phyloP scores from a whole-genome alignment of 164 flowering plant genomes.

The Nelumbo lutea region DNA sequence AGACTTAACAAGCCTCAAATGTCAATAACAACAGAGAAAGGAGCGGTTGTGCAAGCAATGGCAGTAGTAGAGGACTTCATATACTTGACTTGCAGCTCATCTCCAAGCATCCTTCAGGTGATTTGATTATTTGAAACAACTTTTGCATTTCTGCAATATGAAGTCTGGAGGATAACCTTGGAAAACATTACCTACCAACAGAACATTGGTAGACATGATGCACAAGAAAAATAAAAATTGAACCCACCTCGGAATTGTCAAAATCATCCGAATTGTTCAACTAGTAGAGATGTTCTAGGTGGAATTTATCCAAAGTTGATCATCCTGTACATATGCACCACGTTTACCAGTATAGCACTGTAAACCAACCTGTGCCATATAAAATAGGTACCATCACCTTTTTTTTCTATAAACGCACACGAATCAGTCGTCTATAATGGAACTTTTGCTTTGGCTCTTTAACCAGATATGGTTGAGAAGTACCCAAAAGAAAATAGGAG shows the following conservation, averaged over 20 bases:
- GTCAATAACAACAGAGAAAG: slow-evolving; percentile 34
- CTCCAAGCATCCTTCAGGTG: slow-evolving; percentile 59
- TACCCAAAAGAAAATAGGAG: slow-evolving; percentile 57
- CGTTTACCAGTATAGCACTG: too few species aligned
- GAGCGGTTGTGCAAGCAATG: slow-evolving; percentile 43
- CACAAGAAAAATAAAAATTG: neutral
- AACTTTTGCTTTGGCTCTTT: neutral
- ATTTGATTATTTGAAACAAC: neutral
- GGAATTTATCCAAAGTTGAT: too few species aligned
- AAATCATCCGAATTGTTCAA: neutral
- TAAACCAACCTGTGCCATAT: too few species aligned
- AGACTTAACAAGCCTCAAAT: slow-evolving; percentile 33
- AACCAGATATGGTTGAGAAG: slow-evolving; percentile 76
- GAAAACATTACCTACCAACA: neutral
- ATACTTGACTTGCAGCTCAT: slow-evolving; percentile 55
- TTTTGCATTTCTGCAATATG: neutral
- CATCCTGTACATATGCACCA: too few species aligned
- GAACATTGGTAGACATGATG: neutral
- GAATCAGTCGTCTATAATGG: neutral
- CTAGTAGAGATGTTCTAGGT: too few species aligned
- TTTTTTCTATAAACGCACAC: too few species aligned
- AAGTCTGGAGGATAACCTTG: neutral
- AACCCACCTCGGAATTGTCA: neutral
- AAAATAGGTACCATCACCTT: too few species aligned
- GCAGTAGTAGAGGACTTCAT: slow-evolving; percentile 78